A percentile compares a stretch with the other conserved stretches of the same genome.
Conservation (phyloP, 805 yeast genomes). For the Hanseniaspora occidentalis region DNA sequence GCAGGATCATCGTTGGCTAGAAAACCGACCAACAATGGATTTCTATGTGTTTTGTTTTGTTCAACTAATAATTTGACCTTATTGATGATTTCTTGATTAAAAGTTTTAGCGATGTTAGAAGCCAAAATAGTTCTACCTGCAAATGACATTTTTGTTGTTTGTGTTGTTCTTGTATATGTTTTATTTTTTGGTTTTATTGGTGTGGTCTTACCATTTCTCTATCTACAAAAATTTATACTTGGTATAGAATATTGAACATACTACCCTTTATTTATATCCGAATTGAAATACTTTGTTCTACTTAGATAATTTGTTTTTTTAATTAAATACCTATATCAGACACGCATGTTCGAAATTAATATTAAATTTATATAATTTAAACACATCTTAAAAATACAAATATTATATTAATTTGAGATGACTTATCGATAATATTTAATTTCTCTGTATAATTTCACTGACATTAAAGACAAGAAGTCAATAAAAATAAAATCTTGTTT, state of each 20-base stretch:
- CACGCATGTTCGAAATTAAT: no score
- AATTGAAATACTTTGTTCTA: background rate
- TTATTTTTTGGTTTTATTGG: background rate
- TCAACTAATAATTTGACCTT: slow-evolving; percentile 38
- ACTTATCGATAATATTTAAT: no score
- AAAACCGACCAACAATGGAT: slow-evolving; percentile 80
- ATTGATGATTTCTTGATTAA: slow-evolving; percentile 53
- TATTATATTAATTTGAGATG: no score
- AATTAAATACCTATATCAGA: background rate
- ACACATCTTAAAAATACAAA: no score
- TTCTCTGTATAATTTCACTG: no score
- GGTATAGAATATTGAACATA: background rate
- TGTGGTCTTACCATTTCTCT: background rate
- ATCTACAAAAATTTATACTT: no score
- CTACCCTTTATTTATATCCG: background rate
- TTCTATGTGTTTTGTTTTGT: slow-evolving; percentile 21
- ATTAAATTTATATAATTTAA: no score
- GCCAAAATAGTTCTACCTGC: slow-evolving; percentile 79
- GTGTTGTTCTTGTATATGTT: background rate
- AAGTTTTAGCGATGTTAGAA: slow-evolving; percentile 74
- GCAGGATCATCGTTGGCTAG: slow-evolving; percentile 92
- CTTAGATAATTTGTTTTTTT: background rate
- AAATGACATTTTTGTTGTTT: slow-evolving; percentile 1
- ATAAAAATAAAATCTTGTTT: no score
- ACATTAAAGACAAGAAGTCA: no score